phyloP scores from a whole-genome alignment of 129 eudicot species.

The Calendula officinalis region DNA sequence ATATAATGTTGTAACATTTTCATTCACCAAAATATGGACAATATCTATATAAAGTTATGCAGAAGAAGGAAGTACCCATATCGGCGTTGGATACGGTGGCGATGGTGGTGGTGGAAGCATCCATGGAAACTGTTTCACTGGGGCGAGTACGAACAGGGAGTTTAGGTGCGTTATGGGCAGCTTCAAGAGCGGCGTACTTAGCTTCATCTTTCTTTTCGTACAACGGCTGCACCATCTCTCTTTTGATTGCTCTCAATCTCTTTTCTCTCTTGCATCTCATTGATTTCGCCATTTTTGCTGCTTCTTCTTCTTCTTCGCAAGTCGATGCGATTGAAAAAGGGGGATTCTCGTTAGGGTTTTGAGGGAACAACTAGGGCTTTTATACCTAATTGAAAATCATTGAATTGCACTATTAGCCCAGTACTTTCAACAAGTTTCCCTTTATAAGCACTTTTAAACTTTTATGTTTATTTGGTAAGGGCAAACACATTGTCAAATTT shows the following conservation, averaged over 20 bases:
- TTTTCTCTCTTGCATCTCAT: constrained; percentile 80
- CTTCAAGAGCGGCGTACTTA: constrained; percentile 65
- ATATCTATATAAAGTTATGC: background rate
- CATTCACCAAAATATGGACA: background rate
- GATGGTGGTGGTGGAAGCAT: constrained; percentile 12
- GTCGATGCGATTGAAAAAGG: background rate
- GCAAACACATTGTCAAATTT: too few relatives aligned
- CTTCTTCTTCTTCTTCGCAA: background rate
- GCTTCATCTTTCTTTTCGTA: constrained; percentile 70
- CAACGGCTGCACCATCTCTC: constrained; percentile 75
- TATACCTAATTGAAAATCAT: background rate
- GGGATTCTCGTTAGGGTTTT: constrained; percentile 30
- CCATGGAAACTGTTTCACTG: constrained; percentile 15
- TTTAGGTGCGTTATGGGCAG: constrained; percentile 86
- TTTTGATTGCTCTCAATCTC: constrained; percentile 70
- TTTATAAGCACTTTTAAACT: too few relatives aligned
- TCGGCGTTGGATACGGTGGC: constrained; percentile 1
- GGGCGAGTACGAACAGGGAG: constrained; percentile 51
- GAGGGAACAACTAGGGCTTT: background rate
- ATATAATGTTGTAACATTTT: background rate
- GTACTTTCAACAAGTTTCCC: background rate
- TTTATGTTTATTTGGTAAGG: too few relatives aligned
- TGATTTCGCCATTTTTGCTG: constrained; percentile 70
- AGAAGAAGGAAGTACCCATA: constrained; percentile 32
- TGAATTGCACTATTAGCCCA: constrained; percentile 12